Evolutionary conservation across 441 rosid genomes (phyloP), one percentile per base, ranked within the genome.

Genomic region (Biscutella auriculata): DNA sequence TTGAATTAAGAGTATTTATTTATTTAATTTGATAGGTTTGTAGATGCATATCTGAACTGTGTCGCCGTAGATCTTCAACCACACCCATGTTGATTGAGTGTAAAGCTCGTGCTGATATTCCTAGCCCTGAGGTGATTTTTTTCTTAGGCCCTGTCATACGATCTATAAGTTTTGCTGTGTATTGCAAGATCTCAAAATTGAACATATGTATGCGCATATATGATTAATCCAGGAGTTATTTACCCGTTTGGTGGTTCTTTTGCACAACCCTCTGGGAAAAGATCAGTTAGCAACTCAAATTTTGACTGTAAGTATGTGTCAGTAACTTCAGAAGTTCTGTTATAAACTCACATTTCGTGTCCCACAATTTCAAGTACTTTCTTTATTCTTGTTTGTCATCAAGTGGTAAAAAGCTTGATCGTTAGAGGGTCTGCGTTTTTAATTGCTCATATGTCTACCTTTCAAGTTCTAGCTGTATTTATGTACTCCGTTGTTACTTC

Each of bases 31-130:
- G 72, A 43, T 81, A 93, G 99, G 93, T 93, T 60, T 93, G 99
- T 75, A 76, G 99, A 82, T 93, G 99, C 78, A 93, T 93, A 55
- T 77, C 97, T 41, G 99, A 93, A 77, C 68, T 93, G 67, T 87
- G 81, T 62, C 82, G 83, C 60, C 85, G 78, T 65, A 76, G 87
- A 81, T 74, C 82, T 50, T 63, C 74, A 73, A 74, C 67, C 43
- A 77, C 66, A 73, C 74, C 73, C 25, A 81, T 93, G 87, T 72
- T 93, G 34, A 74, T 69, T 53, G 99, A 93, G 72, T 89, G 84
- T 70, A 89, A 85, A 81, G 77, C 77, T 72, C 93, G 93, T 61
- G 71, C 70, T 68, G 97, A 85, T 79, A 74, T 87, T 71, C 97
- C 99, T 21, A 77, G 63, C 66, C 93, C 97, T 53, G 93, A 85